Conservation (phyloP, 768 basidiomycete genomes). For the Hypholoma fasciculare region DNA sequence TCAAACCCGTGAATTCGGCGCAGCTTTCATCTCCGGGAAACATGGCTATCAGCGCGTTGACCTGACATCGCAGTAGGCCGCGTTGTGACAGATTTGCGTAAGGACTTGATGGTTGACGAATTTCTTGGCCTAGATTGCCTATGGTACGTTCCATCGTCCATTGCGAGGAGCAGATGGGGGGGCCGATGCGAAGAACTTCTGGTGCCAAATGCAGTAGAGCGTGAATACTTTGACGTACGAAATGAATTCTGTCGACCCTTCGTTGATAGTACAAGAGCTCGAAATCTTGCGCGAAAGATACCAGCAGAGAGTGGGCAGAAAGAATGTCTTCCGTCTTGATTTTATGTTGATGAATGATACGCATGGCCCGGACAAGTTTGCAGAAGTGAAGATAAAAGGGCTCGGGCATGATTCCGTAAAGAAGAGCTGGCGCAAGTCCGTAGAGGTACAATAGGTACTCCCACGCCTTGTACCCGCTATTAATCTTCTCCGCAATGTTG, state of each 20-base stretch:
- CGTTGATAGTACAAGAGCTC: conserved; percentile 18
- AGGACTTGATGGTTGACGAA: conserved; percentile 23
- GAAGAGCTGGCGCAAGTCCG: conserved; percentile 23
- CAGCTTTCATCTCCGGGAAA: not conserved
- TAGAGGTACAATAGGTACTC: too few relatives aligned
- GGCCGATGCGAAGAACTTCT: conserved; percentile 25
- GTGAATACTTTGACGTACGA: conserved; percentile 26
- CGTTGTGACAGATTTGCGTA: conserved; percentile 25
- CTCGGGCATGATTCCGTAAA: conserved; percentile 23
- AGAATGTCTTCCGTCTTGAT: conserved; percentile 20
- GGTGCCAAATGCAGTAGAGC: conserved; percentile 21
- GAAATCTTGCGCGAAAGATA: conserved; percentile 29
- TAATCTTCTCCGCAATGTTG: too few relatives aligned
- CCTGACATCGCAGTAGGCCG: conserved; percentile 14
- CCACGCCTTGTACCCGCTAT: too few relatives aligned
- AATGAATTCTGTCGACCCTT: not conserved
- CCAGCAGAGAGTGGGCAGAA: conserved; percentile 22
- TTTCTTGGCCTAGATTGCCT: conserved; percentile 24
- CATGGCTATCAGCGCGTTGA: conserved; percentile 16
- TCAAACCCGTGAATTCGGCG: not conserved
- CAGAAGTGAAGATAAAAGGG: conserved; percentile 31
- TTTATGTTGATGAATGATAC: conserved; percentile 22
- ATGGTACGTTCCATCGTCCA: conserved; percentile 31
- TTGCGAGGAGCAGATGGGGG: conserved; percentile 5
- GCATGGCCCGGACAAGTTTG: conserved; percentile 25